Conservation (phyloP, 352 stramenopile genomes). For the Globisporangium uncinulatum region DNA sequence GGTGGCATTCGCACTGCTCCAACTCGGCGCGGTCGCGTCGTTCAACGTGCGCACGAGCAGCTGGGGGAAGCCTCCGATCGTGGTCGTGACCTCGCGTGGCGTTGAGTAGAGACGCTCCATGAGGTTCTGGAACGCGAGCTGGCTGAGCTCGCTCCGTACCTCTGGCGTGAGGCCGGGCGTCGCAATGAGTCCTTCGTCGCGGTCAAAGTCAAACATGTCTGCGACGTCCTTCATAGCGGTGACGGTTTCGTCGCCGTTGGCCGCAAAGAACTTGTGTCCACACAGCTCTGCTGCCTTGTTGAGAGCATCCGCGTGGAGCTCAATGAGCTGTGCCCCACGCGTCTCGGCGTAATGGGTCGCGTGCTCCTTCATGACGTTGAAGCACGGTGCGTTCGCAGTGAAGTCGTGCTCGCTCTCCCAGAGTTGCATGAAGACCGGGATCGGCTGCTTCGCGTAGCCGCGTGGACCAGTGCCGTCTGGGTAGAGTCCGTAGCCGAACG, state of each 20-base stretch:
- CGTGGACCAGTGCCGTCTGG: constrained; percentile 55
- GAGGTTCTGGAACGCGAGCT: constrained; percentile 65
- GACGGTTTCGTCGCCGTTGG: constrained; percentile 28
- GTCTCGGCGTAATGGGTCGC: constrained; percentile 38
- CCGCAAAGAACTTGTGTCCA: constrained; percentile 40
- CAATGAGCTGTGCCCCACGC: constrained; percentile 31
- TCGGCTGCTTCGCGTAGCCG: constrained; percentile 53
- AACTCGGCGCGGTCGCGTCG: constrained; percentile 24
- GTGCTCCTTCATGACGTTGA: constrained; percentile 46
- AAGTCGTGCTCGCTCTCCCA: constrained; percentile 80
- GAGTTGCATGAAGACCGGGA: constrained; percentile 75
- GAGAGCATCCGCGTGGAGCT: constrained; percentile 35
- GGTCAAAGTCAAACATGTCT: constrained; percentile 72
- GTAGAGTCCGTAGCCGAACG: constrained; percentile 66
- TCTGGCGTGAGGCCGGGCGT: constrained; percentile 42
- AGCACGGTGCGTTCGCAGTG: constrained; percentile 62
- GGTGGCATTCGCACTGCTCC: constrained; percentile 23
- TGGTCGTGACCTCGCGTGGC: constrained; percentile 53
- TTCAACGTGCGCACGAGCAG: constrained; percentile 63
- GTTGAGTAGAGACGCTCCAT: constrained; percentile 73
- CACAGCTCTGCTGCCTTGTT: constrained; percentile 33
- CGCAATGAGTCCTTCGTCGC: constrained; percentile 43
- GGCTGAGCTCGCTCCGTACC: constrained; percentile 36
- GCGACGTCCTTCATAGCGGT: constrained; percentile 66
- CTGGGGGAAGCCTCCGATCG: constrained; percentile 60